These are phyloP conservation scores for Glutinoglossum americanum DNA, from an alignment of 495 filamentous ascomycete species.

Conservation along the genomic window DNA sequence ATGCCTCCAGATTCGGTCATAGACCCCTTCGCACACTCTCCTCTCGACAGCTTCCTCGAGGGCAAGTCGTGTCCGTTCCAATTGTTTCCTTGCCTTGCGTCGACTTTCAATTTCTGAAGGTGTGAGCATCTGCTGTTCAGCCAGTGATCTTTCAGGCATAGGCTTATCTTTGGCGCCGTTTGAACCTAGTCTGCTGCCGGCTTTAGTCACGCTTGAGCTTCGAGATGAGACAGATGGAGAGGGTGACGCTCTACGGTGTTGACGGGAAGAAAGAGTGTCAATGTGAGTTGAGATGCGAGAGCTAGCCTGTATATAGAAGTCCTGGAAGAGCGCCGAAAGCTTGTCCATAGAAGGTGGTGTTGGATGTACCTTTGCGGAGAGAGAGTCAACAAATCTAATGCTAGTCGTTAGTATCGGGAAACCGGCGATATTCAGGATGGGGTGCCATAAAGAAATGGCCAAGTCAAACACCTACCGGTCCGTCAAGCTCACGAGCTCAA, in stretches of 20 bases:
- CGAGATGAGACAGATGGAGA: constrained; percentile 26
- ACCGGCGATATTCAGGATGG: background rate
- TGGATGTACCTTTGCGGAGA: constrained; percentile 71
- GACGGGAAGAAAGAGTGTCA: constrained; percentile 49
- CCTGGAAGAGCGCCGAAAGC: constrained; percentile 75
- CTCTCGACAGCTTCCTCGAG: constrained; percentile 88
- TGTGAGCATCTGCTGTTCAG: constrained; percentile 81
- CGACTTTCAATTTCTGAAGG: constrained; percentile 59
- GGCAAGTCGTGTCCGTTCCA: constrained; percentile 53
- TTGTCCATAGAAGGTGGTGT: constrained; percentile 66
- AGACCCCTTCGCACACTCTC: constrained; percentile 68
- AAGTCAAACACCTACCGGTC: constrained; percentile 38
- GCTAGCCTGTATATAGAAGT: constrained; percentile 73
- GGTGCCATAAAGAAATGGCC: background rate
- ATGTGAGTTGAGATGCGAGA: constrained; percentile 78
- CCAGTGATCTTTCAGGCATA: constrained; percentile 5
- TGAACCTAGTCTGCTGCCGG: background rate
- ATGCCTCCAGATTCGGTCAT: constrained; percentile 76
- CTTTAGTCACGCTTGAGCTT: constrained; percentile 20
- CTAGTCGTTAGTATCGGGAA: background rate
- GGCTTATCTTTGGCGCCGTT: constrained; percentile 2
- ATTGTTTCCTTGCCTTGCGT: constrained; percentile 49
- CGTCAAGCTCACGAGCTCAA: constrained; percentile 72
- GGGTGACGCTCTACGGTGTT: constrained; percentile 41
- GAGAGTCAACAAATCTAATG: constrained; percentile 68